Conservation (phyloP, 2,329 filamentous ascomycete species). For the Nemania sp. region DNA sequence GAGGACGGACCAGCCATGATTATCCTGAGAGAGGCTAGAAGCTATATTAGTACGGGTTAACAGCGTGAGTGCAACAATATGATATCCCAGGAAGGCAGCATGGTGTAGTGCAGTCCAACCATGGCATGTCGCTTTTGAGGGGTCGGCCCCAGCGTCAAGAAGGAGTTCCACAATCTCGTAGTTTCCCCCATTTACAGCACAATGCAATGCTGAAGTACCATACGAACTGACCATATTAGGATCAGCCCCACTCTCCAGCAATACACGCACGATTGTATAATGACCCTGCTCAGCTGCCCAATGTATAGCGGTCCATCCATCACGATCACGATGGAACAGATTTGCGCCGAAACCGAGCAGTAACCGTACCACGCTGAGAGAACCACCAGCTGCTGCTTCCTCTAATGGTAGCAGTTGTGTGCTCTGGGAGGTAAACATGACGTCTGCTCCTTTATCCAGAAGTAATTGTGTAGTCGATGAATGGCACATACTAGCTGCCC, state of each 20-base stretch:
- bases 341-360: neutral
- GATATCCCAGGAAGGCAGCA: slow-evolving; percentile 7
- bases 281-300: slow-evolving; percentile 10
- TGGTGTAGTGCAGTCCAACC: slow-evolving; percentile 12
- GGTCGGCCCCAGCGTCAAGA: neutral
- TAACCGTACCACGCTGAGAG: neutral
- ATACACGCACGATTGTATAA: neutral
- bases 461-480: neutral
- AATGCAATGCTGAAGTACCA: slow-evolving; percentile 5
- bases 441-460: neutral
- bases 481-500: neutral
- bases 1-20: slow-evolving; percentile 8
- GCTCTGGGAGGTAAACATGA: neutral
- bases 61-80: neutral
- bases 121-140: slow-evolving; percentile 4
- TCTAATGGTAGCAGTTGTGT: neutral
- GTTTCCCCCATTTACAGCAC: slow-evolving; percentile 3
- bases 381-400: slow-evolving; percentile 4
- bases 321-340: neutral
- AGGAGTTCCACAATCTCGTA: neutral
- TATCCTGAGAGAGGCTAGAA: neutral
- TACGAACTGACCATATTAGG: neutral
- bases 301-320: slow-evolving; percentile 9
- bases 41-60: neutral
- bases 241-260: neutral